Evolutionary conservation across 371 early-diverging fungal species (phyloP).

Genomic region (Rhizomucor pusillus): DNA sequence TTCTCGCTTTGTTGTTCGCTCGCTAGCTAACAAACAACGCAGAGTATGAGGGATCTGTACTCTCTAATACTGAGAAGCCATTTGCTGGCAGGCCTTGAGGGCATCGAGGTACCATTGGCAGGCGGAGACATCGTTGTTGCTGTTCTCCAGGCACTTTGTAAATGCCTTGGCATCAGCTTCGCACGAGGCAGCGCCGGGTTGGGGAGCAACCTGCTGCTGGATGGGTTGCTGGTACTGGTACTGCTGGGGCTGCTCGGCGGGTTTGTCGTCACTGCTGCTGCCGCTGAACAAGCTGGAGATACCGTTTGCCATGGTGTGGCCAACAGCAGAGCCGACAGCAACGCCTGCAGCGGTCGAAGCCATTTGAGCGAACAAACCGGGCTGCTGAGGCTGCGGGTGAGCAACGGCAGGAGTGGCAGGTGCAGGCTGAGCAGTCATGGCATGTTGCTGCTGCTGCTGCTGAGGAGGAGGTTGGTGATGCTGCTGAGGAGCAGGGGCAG

Average conservation of each 20-base stretch:
- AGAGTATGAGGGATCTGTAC: too few relatives aligned
- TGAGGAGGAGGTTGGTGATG: slow-evolving; percentile 4
- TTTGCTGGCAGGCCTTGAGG: slow-evolving; percentile 83
- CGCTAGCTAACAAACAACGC: too few relatives aligned
- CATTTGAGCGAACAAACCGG: slow-evolving; percentile 67
- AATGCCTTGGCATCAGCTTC: slow-evolving; percentile 86
- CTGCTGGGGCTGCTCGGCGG: slow-evolving; percentile 8
- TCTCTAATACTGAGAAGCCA: slow-evolving; percentile 47
- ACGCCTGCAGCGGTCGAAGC: slow-evolving; percentile 93
- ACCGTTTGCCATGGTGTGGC: slow-evolving; percentile 71
- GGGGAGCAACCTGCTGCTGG: slow-evolving; percentile 46
- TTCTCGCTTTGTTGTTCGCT: too few relatives aligned
- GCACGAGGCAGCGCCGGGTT: slow-evolving; percentile 51
- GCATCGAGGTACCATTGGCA: slow-evolving; percentile 89
- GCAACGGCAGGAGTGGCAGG: slow-evolving; percentile 63
- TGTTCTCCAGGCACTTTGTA: slow-evolving; percentile 81
- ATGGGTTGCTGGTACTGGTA: slow-evolving; percentile 36
- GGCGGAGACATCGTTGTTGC: slow-evolving; percentile 69
- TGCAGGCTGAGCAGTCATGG: slow-evolving; percentile 17
- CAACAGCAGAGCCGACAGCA: slow-evolving; percentile 85
- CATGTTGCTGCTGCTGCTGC: slow-evolving; percentile 17
- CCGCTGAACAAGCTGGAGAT: slow-evolving; percentile 74
- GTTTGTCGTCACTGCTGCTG: slow-evolving; percentile 28
- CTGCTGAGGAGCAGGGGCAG: slow-evolving; percentile 48
- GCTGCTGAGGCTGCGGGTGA: slow-evolving; percentile 55